A percentile compares a stretch with the other conserved stretches of the same genome.
phyloP scores from a whole-genome alignment of 2,329 filamentous ascomycete genomes.

The Claviceps sp. region DNA sequence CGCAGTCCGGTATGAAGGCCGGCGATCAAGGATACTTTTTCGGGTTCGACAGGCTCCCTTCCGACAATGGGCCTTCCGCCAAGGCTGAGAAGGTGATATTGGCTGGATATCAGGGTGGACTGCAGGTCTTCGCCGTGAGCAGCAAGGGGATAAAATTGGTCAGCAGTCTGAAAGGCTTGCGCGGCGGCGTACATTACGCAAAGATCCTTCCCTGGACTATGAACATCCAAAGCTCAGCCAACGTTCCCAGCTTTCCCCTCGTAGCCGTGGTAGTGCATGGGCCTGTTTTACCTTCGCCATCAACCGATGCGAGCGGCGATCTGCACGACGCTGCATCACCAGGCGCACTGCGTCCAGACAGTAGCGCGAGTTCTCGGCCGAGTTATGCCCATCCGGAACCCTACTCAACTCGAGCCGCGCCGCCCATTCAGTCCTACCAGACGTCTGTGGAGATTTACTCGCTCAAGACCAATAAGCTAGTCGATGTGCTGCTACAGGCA shows the following conservation, averaged over 20 bases:
- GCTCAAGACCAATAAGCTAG: conserved; percentile 55
- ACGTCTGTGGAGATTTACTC: conserved; percentile 86
- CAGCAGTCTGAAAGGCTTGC: conserved; percentile 60
- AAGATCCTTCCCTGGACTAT: conserved; percentile 66
- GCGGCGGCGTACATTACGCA: conserved; percentile 67
- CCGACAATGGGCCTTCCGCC: conserved; percentile 19
- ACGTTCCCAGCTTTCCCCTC: conserved; percentile 60
- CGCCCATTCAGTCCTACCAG: conserved; percentile 53
- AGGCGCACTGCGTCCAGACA: conserved; percentile 22
- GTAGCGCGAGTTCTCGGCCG: conserved; percentile 27
- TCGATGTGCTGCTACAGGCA: conserved; percentile 62
- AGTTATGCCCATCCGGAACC: conserved; percentile 25
- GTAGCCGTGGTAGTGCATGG: conserved; percentile 73
- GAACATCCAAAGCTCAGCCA: conserved; percentile 35
- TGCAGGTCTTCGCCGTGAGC: conserved; percentile 63
- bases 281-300: conserved; percentile 40
- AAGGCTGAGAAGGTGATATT: conserved; percentile 53
- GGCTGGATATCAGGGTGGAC: conserved; percentile 65
- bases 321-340: conserved; percentile 26
- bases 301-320: conserved; percentile 21
- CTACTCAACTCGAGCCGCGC: conserved; percentile 19
- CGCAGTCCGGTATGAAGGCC: conserved; percentile 41
- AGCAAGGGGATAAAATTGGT: conserved; percentile 59
- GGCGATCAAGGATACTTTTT: conserved; percentile 65
- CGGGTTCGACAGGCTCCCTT: conserved; percentile 62